A percentile compares a stretch with the other conserved stretches of the same genome.
Evolutionary conservation across 805 yeast species (phyloP).

Genomic region (Metschnikowia similis): DNA sequence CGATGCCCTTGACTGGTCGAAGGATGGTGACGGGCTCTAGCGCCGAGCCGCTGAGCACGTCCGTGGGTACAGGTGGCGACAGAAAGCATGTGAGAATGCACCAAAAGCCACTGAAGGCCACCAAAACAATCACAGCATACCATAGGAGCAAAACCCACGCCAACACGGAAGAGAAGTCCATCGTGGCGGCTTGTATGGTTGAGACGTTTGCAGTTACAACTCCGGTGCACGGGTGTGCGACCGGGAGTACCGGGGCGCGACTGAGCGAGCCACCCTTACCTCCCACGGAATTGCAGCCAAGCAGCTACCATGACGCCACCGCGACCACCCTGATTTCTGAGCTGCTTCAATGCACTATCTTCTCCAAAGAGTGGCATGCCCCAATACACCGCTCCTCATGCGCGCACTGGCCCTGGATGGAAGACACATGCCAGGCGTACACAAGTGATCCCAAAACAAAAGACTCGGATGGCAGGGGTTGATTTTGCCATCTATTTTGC

Average conservation of each 20-base stretch:
- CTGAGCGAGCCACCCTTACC: background rate
- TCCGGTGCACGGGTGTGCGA: conserved; percentile 1
- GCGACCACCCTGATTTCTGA: too few relatives aligned
- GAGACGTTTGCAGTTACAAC: background rate
- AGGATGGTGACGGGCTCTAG: conserved; percentile 61
- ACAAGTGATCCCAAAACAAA: too few relatives aligned
- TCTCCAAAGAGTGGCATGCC: too few relatives aligned
- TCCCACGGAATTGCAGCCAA: background rate
- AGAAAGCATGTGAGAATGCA: conserved; percentile 34
- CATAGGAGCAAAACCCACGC: conserved; percentile 28
- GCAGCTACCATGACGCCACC: background rate
- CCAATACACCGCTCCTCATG: too few relatives aligned
- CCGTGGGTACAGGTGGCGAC: conserved; percentile 17
- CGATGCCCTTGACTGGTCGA: conserved; percentile 81
- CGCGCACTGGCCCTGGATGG: too few relatives aligned
- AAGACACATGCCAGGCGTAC: too few relatives aligned
- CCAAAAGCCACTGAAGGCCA: conserved; percentile 38
- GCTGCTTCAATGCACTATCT: too few relatives aligned
- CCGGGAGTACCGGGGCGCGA: background rate
- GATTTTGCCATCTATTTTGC: background rate
- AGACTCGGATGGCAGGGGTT: too few relatives aligned
- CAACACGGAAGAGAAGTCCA: conserved; percentile 4
- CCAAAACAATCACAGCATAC: conserved; percentile 35
- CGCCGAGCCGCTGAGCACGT: background rate
- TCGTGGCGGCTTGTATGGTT: background rate